Conservation (phyloP, 2,329 filamentous ascomycete species). For the Cladophialophora bantiana region DNA sequence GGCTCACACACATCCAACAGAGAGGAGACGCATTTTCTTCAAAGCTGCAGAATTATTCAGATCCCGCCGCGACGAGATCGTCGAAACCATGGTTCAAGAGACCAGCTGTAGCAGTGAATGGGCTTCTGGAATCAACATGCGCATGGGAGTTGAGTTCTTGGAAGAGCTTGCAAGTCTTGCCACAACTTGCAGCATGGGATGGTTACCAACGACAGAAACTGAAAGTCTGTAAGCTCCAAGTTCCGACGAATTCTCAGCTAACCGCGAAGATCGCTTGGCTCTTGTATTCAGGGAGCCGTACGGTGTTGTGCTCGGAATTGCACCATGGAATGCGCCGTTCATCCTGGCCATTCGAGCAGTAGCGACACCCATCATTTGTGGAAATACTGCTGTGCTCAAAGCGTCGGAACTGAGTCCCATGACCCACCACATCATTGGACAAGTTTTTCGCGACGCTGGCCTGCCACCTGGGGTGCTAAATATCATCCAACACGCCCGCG, state of each 20-base stretch:
- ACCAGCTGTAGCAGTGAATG: conserved; percentile 12
- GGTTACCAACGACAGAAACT: conserved; percentile 6
- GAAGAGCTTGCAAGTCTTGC: conserved; percentile 16
- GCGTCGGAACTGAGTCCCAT: conserved; percentile 91
- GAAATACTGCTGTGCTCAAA: conserved; percentile 88
- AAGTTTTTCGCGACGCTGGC: conserved; percentile 78
- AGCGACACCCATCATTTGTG: conserved; percentile 81
- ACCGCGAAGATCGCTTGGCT: conserved; percentile 40
- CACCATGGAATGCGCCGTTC: conserved; percentile 76
- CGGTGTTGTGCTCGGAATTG: conserved; percentile 3
- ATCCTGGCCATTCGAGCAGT: conserved; percentile 88
- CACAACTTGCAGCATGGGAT: conserved; percentile 9
- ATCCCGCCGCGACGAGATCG: background rate
- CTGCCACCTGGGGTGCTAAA: conserved; percentile 82
- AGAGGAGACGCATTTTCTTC: conserved; percentile 8
- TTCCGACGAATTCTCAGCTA: background rate
- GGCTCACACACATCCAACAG: background rate
- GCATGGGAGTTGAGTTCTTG: conserved; percentile 15
- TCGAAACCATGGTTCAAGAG: conserved; percentile 8
- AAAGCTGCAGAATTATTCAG: conserved; percentile 18
- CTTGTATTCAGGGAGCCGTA: conserved; percentile 25
- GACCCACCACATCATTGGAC: conserved; percentile 77
- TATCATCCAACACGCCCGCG: conserved; percentile 82
- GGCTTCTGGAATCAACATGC: conserved; percentile 11
- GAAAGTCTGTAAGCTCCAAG: background rate